These are phyloP conservation scores for Cordyceps farinosa DNA, from an alignment of 2,329 filamentous ascomycete genomes.

Conservation along the genomic window DNA sequence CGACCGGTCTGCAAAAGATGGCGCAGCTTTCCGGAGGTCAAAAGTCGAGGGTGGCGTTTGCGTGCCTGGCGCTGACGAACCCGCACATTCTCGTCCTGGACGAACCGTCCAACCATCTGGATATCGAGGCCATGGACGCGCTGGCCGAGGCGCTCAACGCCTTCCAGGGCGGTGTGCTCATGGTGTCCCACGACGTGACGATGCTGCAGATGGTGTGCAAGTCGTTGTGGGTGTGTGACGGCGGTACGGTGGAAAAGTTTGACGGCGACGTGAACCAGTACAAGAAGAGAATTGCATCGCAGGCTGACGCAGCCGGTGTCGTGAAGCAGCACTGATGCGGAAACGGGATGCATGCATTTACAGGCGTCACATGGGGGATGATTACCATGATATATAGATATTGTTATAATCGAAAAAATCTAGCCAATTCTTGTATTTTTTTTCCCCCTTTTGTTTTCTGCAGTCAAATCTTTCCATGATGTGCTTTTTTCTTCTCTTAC, in stretches of 20 bases:
- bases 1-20: constrained; percentile 96
- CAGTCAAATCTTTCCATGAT: not conserved
- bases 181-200: constrained; percentile 98
- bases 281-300: constrained; percentile 91
- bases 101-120: constrained; percentile 96
- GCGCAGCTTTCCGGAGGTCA: constrained; percentile 90
- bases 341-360: not conserved
- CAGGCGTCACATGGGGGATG: constrained; percentile 5
- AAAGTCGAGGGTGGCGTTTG: constrained; percentile 96
- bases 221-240: constrained; percentile 93
- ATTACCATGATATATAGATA: constrained; percentile 2
- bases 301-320: constrained; percentile 84
- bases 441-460: not conserved
- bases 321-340: constrained; percentile 58
- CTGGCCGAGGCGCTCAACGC: constrained; percentile 76
- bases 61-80: constrained; percentile 89
- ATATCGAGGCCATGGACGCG: constrained; percentile 99
- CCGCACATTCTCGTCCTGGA: constrained; percentile 97
- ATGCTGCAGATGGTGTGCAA: constrained; percentile 97
- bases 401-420: not conserved
- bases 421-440: not conserved
- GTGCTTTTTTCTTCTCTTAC: no score
- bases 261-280: constrained; percentile 92
- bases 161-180: constrained; percentile 92
- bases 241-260: constrained; percentile 93